A percentile compares a stretch with the other conserved stretches of the same genome.
These are phyloP conservation scores for Lentinula detonsa DNA, from an alignment of 768 basidiomycete genomes.

Conservation along the genomic window DNA sequence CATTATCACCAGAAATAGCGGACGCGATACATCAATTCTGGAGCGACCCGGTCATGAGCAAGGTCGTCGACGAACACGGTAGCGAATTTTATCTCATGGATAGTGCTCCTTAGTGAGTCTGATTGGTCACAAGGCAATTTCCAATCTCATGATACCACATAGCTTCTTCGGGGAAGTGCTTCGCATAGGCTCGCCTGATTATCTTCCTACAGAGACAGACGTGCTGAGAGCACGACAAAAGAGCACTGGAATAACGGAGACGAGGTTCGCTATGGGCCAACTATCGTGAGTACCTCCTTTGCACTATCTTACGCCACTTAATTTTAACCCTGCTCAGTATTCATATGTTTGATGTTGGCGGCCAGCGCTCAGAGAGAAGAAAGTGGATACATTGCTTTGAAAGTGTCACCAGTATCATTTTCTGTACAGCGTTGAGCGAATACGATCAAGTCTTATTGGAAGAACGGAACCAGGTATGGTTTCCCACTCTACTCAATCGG, in stretches of 20 bases:
- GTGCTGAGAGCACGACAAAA: conserved; percentile 86
- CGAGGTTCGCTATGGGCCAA: conserved; percentile 68
- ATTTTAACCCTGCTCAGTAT: conserved; percentile 20
- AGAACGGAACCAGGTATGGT: conserved; percentile 55
- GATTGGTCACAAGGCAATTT: not conserved
- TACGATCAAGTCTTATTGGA: conserved; percentile 72
- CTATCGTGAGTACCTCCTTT: conserved; percentile 37
- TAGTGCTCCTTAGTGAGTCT: conserved; percentile 78
- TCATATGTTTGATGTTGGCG: conserved; percentile 74
- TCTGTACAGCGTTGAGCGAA: conserved; percentile 66
- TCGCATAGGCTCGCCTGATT: conserved; percentile 79
- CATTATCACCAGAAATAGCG: conserved; percentile 37
- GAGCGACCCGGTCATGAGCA: conserved; percentile 40
- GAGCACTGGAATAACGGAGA: conserved; percentile 88
- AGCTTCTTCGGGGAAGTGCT: conserved; percentile 85
- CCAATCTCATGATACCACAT: not conserved
- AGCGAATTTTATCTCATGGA: conserved; percentile 93
- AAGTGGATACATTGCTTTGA: conserved; percentile 54
- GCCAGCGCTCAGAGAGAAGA: conserved; percentile 42
- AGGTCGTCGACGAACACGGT: conserved; percentile 48
- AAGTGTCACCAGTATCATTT: conserved; percentile 63
- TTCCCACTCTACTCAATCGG: conserved; percentile 3
- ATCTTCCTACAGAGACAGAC: conserved; percentile 81
- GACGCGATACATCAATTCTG: conserved; percentile 46
- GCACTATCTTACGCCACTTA: not conserved